Conservation (phyloP, 352 stramenopile species). For the Pythium dissimile region DNA sequence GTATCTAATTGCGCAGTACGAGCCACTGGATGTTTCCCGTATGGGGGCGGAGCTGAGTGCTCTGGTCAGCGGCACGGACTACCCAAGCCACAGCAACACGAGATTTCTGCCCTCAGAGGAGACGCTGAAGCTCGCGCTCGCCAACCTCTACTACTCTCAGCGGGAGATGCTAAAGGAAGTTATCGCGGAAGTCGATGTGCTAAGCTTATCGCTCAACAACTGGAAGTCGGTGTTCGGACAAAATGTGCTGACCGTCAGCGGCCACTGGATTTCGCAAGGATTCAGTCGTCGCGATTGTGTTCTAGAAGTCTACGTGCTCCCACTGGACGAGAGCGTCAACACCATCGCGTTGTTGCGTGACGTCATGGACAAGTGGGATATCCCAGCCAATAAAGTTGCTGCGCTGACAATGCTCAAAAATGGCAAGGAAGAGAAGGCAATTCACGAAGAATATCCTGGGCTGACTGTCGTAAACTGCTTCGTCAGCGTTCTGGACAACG, state of each 20-base stretch:
- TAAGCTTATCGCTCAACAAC: slow-evolving; percentile 77
- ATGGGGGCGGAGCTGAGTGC: slow-evolving; percentile 62
- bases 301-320: slow-evolving; percentile 73
- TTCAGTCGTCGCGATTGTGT: slow-evolving; percentile 75
- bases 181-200: slow-evolving; percentile 64
- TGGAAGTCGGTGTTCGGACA: slow-evolving; percentile 78
- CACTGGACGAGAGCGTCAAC: slow-evolving; percentile 71
- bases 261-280: slow-evolving; percentile 73
- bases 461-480: slow-evolving; percentile 70
- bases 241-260: slow-evolving; percentile 75
- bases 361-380: slow-evolving; percentile 85
- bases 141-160: slow-evolving; percentile 78
- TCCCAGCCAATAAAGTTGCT: slow-evolving; percentile 60
- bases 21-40: slow-evolving; percentile 63
- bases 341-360: slow-evolving; percentile 73
- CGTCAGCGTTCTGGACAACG: slow-evolving; percentile 53
- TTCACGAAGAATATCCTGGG: slow-evolving; percentile 65
- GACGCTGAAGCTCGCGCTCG: slow-evolving; percentile 63
- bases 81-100: slow-evolving; percentile 18
- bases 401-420: slow-evolving; percentile 66
- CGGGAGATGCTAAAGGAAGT: slow-evolving; percentile 79
- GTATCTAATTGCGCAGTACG: slow-evolving; percentile 76
- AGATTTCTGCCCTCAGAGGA: slow-evolving; percentile 56
- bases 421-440: slow-evolving; percentile 36
- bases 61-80: slow-evolving; percentile 48